phyloP scores from a whole-genome alignment of 345 rosid species.

The Brassica juncea region DNA sequence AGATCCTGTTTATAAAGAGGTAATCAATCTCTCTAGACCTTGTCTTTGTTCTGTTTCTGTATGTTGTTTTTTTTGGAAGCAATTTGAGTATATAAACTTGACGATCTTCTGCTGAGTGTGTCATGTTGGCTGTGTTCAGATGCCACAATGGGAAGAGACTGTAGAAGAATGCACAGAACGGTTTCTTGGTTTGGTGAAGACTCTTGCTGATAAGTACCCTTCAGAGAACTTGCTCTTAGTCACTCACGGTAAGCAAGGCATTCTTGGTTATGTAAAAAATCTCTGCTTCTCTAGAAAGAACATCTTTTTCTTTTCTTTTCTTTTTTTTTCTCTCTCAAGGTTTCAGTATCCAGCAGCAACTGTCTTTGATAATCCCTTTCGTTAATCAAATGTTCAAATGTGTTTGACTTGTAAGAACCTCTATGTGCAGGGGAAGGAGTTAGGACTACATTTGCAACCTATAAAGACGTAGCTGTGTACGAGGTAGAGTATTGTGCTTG shows the following conservation, averaged over 20 bases:
- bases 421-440: slow-evolving; percentile 76
- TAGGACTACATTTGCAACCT: slow-evolving; percentile 63
- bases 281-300: background rate
- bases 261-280: background rate
- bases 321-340: background rate
- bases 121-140: slow-evolving; percentile 37
- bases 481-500: slow-evolving; percentile 77
- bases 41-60: background rate
- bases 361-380: background rate
- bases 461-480: slow-evolving; percentile 46
- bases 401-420: background rate
- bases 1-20: slow-evolving; percentile 56
- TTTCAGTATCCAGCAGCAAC: slow-evolving; percentile 5
- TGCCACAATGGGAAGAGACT: slow-evolving; percentile 77
- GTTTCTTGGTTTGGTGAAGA: slow-evolving; percentile 48
- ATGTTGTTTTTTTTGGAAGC: background rate
- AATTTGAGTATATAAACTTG: background rate
- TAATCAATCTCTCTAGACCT: background rate
- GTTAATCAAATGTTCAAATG: background rate
- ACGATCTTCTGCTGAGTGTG: background rate
- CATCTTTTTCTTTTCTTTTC: background rate
- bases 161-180: slow-evolving; percentile 45
- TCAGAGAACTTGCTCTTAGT: slow-evolving; percentile 74
- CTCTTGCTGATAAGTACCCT: slow-evolving; percentile 82
- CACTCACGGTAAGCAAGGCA: slow-evolving; percentile 61